These are phyloP conservation scores for Fusarium scirpi DNA, from an alignment of 2,329 filamentous ascomycete species.

Conservation along the genomic window DNA sequence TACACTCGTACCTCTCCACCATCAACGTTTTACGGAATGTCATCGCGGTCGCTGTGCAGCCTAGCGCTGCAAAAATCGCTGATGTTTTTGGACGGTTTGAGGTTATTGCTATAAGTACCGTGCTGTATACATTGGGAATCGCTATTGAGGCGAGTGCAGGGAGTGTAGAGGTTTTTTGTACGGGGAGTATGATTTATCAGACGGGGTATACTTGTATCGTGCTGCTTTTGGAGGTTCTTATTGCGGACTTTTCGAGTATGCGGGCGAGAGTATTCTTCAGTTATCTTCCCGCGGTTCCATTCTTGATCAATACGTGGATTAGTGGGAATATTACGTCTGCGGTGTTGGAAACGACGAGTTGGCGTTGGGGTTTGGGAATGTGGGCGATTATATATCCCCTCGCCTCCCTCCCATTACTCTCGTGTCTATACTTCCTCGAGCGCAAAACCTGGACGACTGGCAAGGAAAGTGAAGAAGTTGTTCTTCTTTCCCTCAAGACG, in stretches of 20 bases:
- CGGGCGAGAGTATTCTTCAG: slow-evolving; percentile 71
- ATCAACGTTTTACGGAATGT: slow-evolving; percentile 69
- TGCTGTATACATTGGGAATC: slow-evolving; percentile 68
- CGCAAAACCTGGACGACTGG: slow-evolving; percentile 31
- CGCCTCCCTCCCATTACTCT: slow-evolving; percentile 65
- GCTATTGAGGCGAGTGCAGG: slow-evolving; percentile 64
- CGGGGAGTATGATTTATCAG: slow-evolving; percentile 67
- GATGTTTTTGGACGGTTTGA: slow-evolving; percentile 73
- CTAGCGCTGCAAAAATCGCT: slow-evolving; percentile 70
- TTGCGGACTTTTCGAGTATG: slow-evolving; percentile 68
- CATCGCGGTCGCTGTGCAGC: slow-evolving; percentile 69
- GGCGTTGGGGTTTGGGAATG: slow-evolving; percentile 75
- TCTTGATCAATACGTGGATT: slow-evolving; percentile 73
- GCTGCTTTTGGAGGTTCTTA: slow-evolving; percentile 69
- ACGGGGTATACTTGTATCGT: slow-evolving; percentile 70
- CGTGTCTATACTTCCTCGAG: slow-evolving; percentile 54
- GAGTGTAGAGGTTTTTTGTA: slow-evolving; percentile 63
- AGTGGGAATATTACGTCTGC: slow-evolving; percentile 67
- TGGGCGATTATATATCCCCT: slow-evolving; percentile 71
- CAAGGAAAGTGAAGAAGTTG: slow-evolving; percentile 12
- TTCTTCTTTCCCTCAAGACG: not conserved
- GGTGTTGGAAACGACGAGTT: slow-evolving; percentile 63
- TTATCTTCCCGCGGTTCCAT: slow-evolving; percentile 70
- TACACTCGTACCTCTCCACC: slow-evolving; percentile 69
- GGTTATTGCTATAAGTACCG: slow-evolving; percentile 64